phyloP scores from a whole-genome alignment of 2,329 filamentous ascomycete species.

The Cercospora zeae-maydis region DNA sequence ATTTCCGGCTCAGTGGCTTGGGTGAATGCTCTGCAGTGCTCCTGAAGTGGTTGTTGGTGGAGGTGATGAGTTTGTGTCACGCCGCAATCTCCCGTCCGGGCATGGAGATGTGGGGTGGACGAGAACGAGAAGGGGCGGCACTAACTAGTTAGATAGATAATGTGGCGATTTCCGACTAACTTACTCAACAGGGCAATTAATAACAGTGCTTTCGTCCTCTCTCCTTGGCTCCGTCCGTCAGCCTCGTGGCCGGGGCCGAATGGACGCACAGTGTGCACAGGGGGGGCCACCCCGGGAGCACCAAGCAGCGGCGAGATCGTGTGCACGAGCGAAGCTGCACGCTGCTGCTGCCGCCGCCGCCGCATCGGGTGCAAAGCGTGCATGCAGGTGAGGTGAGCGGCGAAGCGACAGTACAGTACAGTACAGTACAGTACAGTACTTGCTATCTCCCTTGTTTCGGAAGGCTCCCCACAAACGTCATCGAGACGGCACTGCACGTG shows the following conservation, averaged over 20 bases:
- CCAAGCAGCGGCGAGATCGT: neutral
- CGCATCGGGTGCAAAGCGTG: neutral
- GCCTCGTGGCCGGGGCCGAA: neutral
- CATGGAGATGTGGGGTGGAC: neutral
- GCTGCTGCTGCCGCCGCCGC: neutral
- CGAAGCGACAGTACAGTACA: too few relatives aligned
- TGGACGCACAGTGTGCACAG: neutral
- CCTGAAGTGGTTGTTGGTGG: neutral
- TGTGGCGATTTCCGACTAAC: too few relatives aligned
- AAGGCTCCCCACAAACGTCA: constrained; percentile 1
- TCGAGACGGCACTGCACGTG: neutral
- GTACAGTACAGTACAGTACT: too few relatives aligned
- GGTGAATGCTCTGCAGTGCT: neutral
- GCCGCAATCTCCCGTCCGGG: neutral
- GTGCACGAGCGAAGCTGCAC: constrained; percentile 1
- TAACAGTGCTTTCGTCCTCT: neutral
- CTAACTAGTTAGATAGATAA: neutral
- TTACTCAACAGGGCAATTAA: too few relatives aligned
- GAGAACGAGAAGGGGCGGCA: neutral
- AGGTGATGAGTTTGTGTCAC: neutral
- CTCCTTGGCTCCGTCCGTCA: neutral
- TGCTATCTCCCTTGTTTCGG: neutral
- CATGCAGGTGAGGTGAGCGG: neutral
- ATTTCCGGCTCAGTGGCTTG: neutral
- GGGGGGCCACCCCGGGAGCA: neutral